phyloP scores from a whole-genome alignment of 176 grass and related monocot genomes.

The Oryza brachyantha region DNA sequence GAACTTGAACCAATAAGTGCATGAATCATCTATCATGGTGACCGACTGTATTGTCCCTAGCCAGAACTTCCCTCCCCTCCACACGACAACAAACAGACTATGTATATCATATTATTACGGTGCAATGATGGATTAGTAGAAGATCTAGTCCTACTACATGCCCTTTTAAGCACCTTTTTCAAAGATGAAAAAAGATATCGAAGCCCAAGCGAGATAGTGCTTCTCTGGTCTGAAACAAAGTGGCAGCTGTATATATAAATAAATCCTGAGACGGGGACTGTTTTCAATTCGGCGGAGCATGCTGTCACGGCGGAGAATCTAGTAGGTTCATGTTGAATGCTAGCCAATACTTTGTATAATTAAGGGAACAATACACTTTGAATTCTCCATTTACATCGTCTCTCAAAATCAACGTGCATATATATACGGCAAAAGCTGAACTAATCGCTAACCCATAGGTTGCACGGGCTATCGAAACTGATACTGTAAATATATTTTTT shows the following conservation, averaged over 20 bases:
- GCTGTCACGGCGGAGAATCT: no score
- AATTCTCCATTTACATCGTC: background rate
- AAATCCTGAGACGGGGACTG: no score
- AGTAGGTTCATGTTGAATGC: no score
- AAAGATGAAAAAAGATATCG: background rate
- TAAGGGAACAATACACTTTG: background rate
- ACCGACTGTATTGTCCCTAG: background rate
- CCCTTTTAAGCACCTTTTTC: background rate
- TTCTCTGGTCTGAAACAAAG: background rate
- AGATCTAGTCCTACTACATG: background rate
- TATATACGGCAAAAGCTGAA: no score
- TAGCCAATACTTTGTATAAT: no score
- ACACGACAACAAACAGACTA: background rate
- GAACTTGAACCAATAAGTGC: constrained; percentile 44
- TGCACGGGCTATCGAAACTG: no score
- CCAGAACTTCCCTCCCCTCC: background rate
- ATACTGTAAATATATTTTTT: no score
- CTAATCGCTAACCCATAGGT: no score
- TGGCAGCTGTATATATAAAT: background rate
- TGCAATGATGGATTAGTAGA: constrained; percentile 27
- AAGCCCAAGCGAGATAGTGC: background rate
- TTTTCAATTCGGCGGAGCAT: no score
- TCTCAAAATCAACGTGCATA: background rate
- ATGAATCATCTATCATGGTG: constrained; percentile 22
- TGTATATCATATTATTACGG: constrained; percentile 37